Conservation (phyloP, 2,329 filamentous ascomycete species). For the Sarocladium brachiariae region DNA sequence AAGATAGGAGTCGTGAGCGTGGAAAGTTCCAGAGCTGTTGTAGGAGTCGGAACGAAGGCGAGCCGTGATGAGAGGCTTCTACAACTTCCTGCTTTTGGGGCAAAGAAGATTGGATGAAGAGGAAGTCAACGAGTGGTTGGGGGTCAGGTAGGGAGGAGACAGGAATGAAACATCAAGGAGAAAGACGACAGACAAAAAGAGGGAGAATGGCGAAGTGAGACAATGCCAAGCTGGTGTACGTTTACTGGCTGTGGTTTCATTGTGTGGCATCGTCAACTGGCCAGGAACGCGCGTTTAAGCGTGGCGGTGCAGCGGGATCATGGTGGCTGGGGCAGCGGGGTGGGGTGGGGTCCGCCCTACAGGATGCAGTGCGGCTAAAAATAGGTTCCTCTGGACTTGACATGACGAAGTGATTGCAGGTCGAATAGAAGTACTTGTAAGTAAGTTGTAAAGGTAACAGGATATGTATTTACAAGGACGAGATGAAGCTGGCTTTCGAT, state of each 20-base stretch:
- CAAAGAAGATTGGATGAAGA: neutral
- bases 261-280: neutral
- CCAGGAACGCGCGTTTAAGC: conserved; percentile 1
- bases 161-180: neutral
- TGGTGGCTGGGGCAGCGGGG: neutral
- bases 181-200: neutral
- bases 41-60: no score
- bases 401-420: no score
- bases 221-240: neutral
- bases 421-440: no score
- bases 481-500: no score
- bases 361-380: no score
- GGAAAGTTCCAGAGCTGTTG: no score
- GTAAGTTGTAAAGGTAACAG: no score
- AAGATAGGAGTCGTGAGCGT: no score
- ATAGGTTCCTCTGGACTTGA: no score
- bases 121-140: neutral
- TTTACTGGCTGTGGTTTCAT: neutral
- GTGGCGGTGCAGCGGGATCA: conserved; percentile 1
- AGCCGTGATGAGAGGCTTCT: no score
- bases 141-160: neutral
- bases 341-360: neutral
- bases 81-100: no score
- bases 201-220: neutral
- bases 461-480: no score